These are phyloP conservation scores for Blastobotrys indianensis DNA, from an alignment of 1,139 yeast genomes.

Conservation along the genomic window DNA sequence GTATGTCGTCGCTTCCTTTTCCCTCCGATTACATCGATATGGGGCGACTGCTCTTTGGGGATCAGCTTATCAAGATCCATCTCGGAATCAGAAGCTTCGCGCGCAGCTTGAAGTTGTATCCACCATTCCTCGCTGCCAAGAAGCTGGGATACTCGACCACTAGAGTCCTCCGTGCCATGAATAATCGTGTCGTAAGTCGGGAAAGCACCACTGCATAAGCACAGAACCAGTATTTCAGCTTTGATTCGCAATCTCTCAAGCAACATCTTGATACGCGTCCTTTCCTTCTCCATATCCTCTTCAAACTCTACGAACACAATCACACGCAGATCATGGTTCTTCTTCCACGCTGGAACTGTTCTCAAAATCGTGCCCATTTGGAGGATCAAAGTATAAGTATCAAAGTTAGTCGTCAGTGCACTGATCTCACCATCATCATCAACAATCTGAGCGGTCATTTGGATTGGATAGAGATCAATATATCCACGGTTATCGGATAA, in stretches of 20 bases:
- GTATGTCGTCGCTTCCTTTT: slow-evolving; percentile 29
- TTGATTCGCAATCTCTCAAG: slow-evolving; percentile 75
- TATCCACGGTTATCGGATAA: slow-evolving; percentile 39
- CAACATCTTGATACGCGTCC: slow-evolving; percentile 51
- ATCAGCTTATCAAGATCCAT: not conserved
- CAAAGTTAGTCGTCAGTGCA: slow-evolving; percentile 81
- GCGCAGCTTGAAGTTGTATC: slow-evolving; percentile 55
- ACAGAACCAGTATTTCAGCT: slow-evolving; percentile 67
- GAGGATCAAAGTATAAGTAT: slow-evolving; percentile 84
- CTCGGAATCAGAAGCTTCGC: slow-evolving; percentile 26
- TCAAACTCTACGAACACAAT: slow-evolving; percentile 81
- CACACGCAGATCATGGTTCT: slow-evolving; percentile 65
- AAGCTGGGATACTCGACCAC: slow-evolving; percentile 34
- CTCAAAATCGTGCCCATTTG: slow-evolving; percentile 89
- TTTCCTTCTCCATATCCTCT: slow-evolving; percentile 67
- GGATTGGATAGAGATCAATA: slow-evolving; percentile 91
- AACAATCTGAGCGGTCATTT: slow-evolving; percentile 79
- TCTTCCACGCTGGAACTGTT: slow-evolving; percentile 91
- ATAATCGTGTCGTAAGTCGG: slow-evolving; percentile 69
- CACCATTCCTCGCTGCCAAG: slow-evolving; percentile 53
- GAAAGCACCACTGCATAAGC: slow-evolving; percentile 57
- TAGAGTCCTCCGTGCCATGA: slow-evolving; percentile 46
- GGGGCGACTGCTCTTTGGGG: not conserved
- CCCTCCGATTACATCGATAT: not conserved
- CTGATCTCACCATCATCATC: slow-evolving; percentile 56